These are phyloP conservation scores for Bombardia bombarda DNA, from an alignment of 495 filamentous ascomycete genomes.

Conservation along the genomic window DNA sequence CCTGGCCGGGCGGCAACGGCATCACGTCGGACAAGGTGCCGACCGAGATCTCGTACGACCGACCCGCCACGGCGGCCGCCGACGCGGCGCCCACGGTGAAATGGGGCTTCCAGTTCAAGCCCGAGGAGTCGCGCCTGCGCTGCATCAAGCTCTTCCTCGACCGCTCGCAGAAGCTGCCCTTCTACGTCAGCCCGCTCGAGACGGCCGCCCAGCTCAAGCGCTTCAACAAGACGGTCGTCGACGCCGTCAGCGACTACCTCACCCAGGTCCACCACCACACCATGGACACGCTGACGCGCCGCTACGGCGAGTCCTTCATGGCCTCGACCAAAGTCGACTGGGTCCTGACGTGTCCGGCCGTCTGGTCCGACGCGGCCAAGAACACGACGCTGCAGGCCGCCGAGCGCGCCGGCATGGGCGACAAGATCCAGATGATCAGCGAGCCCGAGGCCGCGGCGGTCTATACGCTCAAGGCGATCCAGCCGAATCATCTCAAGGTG, in stretches of 20 bases:
- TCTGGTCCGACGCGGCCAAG: constrained; percentile 75
- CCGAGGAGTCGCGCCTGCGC: constrained; percentile 62
- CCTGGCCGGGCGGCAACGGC: constrained; percentile 69
- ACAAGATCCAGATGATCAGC: constrained; percentile 57
- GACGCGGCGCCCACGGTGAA: constrained; percentile 37
- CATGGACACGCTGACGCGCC: constrained; percentile 59
- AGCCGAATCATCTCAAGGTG: constrained; percentile 53
- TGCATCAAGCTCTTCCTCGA: constrained; percentile 79
- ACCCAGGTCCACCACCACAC: constrained; percentile 65
- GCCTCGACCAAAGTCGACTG: constrained; percentile 54
- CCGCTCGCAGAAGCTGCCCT: constrained; percentile 66
- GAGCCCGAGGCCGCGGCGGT: constrained; percentile 73
- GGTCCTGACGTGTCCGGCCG: constrained; percentile 69
- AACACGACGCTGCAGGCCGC: constrained; percentile 56
- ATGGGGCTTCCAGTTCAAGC: constrained; percentile 75
- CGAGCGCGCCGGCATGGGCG: constrained; percentile 59
- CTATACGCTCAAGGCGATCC: constrained; percentile 59
- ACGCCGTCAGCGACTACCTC: constrained; percentile 60
- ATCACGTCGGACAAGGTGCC: constrained; percentile 65
- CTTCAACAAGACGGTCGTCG: constrained; percentile 50
- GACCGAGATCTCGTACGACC: constrained; percentile 51
- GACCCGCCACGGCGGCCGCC: constrained; percentile 26
- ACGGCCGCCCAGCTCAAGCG: constrained; percentile 65
- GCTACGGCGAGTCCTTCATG: constrained; percentile 57
- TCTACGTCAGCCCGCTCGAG: constrained; percentile 67